Evolutionary conservation across 108 stramenopile genomes (phyloP), one percentile per base, ranked within the genome.

Genomic region (Aurantiochytrium sp.): DNA sequence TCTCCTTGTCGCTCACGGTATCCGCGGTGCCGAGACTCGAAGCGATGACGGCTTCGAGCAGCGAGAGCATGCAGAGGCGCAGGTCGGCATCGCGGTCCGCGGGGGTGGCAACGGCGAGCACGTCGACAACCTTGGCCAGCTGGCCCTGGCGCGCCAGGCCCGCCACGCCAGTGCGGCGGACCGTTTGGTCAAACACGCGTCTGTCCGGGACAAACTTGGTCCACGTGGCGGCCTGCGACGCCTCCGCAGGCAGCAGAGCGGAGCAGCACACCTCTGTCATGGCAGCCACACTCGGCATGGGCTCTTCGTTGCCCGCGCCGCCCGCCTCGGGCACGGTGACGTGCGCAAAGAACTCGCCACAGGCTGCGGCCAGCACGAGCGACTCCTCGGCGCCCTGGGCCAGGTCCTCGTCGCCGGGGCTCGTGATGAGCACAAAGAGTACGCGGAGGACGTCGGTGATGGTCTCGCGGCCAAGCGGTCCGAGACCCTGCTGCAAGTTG

Each of bases 131-230:
- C 42, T 41, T 81, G n/a, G 21, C 45, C 36, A 81, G 39, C 73
- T 41, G 39, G 1, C 45, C 1, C 39, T 41, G 39, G 12, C 73
- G 39, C 27, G 39, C 39, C 36, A 81, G 39, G 6, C 73, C 73
- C n/a, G 39, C 73, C 1, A 81, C 42, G 32, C 73, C 73, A 19
- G 45, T 48, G 27, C 73, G 73, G 1, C 73, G 39, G 27, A 48
- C 73, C n/a, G 45, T 24, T 24, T 81, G 73, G 73, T 81, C 73
- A 30, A 81, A 81, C 50, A 81, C 73, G 3, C 73, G 39, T 6
- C 73, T 6, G 30, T 81, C 45, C 6, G 73, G 21, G 6, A 24
- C n/a, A 4, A 27, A 81, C 39, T 81, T 81, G 39, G 73, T 48
- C 73, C 73, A 81, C 4, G 42, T 22, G 21, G 39, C 73, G 32